Percentiles rank a stretch among this genome's conserved stretches.
These are phyloP conservation scores for Pseudogymnoascus sp. DNA, from an alignment of 2,329 filamentous ascomycete species.

Conservation along the genomic window DNA sequence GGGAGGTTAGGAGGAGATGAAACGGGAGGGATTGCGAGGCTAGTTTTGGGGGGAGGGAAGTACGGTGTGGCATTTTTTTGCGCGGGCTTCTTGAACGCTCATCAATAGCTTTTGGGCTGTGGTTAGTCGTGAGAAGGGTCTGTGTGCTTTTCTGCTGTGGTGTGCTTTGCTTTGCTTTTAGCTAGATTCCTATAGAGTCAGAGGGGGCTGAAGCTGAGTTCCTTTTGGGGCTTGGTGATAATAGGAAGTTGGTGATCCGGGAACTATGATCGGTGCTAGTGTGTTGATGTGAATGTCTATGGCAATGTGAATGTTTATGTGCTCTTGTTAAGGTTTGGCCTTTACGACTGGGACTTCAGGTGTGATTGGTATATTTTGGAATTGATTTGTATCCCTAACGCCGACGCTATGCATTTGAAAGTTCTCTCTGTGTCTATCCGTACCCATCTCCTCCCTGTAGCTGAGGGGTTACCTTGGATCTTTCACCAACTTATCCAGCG, in stretches of 20 bases:
- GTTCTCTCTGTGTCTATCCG: neutral
- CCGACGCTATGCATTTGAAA: slow-evolving; percentile 3
- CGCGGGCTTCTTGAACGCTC: neutral
- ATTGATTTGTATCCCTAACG: neutral
- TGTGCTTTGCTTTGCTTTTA: slow-evolving; percentile 4
- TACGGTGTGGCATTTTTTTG: neutral
- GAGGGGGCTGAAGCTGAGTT: neutral
- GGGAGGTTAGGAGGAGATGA: neutral
- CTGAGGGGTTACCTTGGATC: neutral
- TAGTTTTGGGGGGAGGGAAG: neutral
- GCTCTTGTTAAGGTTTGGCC: neutral
- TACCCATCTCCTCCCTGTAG: neutral
- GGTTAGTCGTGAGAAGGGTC: neutral
- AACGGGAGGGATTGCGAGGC: neutral
- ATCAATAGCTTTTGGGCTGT: neutral
- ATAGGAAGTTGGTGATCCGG: slow-evolving; percentile 4
- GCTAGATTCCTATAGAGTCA: neutral
- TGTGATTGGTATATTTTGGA: neutral
- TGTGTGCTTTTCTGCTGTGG: neutral
- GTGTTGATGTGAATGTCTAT: neutral
- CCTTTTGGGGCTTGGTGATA: neutral
- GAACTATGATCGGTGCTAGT: neutral
- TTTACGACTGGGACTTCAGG: neutral
- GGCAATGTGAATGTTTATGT: neutral
- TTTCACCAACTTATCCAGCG: neutral